phyloP scores from a whole-genome alignment of 306 rosid genomes.

The Gastrolobium bilobum region DNA sequence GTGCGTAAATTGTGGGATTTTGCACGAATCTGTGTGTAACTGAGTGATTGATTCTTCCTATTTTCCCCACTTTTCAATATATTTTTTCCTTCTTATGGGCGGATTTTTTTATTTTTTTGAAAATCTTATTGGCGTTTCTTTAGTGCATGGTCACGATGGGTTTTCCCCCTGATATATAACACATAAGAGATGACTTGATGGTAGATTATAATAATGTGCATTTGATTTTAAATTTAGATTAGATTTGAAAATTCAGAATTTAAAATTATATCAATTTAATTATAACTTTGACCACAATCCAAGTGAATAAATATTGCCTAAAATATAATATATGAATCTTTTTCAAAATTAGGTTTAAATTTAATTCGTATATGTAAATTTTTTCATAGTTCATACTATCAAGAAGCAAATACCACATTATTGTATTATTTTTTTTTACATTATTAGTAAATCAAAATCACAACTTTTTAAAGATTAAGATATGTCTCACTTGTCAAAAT shows the following conservation, averaged over 20 bases:
- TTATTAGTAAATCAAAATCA: no score
- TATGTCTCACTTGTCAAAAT: no score
- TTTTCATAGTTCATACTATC: no score
- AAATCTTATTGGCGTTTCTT: not conserved
- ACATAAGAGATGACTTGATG: not conserved
- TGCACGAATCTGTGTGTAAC: not conserved
- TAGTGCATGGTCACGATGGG: not conserved
- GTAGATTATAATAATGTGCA: not conserved
- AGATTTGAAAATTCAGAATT: not conserved
- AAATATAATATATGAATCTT: no score
- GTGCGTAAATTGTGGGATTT: not conserved
- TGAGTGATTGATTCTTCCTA: slow-evolving; percentile 20
- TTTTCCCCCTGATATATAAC: no score
- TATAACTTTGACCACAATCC: not conserved
- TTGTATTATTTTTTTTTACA: no score
- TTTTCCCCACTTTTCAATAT: not conserved
- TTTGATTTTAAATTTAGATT: not conserved
- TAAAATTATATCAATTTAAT: not conserved
- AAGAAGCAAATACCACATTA: no score
- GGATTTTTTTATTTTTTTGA: not conserved
- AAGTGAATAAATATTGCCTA: no score
- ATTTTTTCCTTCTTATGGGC: no score
- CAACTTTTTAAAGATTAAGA: no score
- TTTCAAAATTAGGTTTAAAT: no score
- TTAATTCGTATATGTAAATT: no score